phyloP scores from a whole-genome alignment of 108 stramenopile genomes.

The Cyclotella cryptica region DNA sequence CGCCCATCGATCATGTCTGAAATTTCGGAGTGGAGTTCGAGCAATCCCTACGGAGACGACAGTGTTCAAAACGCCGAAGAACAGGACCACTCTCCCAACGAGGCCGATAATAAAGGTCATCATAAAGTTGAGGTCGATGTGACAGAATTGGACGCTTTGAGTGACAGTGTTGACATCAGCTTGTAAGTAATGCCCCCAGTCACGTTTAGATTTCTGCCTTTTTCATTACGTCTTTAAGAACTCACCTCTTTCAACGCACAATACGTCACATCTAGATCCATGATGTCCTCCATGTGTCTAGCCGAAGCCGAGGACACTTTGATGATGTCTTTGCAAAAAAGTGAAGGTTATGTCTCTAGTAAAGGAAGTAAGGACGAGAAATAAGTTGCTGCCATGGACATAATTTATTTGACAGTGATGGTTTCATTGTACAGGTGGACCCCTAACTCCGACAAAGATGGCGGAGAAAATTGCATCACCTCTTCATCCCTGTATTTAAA shows the following conservation, averaged over 20 bases:
- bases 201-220: not conserved
- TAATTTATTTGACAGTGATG: too few relatives aligned
- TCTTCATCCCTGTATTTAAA: too few relatives aligned
- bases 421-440: too few relatives aligned
- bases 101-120: not conserved
- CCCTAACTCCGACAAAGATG: too few relatives aligned
- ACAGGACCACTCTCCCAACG: not conserved
- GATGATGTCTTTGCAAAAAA: not conserved
- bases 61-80: not conserved
- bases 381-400: too few relatives aligned
- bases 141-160: not conserved
- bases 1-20: slow-evolving; percentile 17
- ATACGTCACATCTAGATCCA: slow-evolving; percentile 16
- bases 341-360: not conserved
- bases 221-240: not conserved
- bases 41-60: slow-evolving; percentile 20
- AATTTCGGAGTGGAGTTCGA: slow-evolving; percentile 19
- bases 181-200: slow-evolving; percentile 1
- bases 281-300: slow-evolving; percentile 26
- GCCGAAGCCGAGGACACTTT: not conserved
- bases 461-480: too few relatives aligned
- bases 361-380: not conserved
- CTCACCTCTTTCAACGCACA: not conserved
- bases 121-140: not conserved
- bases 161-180: slow-evolving; percentile 16